Evolutionary conservation across 345 rosid genomes (phyloP), one percentile per base, ranked within the genome.

Genomic region (Brassica napus): DNA sequence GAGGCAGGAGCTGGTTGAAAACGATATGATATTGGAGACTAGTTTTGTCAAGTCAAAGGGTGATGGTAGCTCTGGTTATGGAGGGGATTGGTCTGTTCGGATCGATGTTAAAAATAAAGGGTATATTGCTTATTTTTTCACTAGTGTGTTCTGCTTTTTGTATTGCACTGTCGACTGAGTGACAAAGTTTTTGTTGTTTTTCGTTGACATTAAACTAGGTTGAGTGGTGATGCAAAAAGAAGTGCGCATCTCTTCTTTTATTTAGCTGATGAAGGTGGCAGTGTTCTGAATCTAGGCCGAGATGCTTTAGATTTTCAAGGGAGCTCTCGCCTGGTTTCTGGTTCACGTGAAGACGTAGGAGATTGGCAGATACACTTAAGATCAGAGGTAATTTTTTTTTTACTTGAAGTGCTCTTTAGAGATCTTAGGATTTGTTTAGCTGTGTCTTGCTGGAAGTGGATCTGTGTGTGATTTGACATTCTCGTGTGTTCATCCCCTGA

Each of bases 61-160:
- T 37, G 83, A 72, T 37, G 47, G 47, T 39, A 89, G 84, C 26
- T 83, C 87, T 82, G 98, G 98, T 82, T 95, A 91, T 86, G 99
- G 99, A 80, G 98, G 98, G 84, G 99, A 95, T 71, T 95, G 99
- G 99, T 89, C 97, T 2, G 92, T 93, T 76, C 91, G 88, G 70
- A 82, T 93, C 60, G 85, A 84, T 77, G 88, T 84, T 15, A 88
- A 87, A 79, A 71, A 75, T 69, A 81, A 87, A 55, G 86, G 88
- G 99, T 95, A 81, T 86, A 71, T 80, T 49, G 2, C 57, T 49
- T 18, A n/a, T 49, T 49, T 14, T 14, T 35, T 42, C 30, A 72
- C 64, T 30, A 16, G 4, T 76, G 65, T 76, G 47, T 39, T 39
- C 47, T 21, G 24, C 24, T 72, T 58, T 39, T 66, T 11, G 44